Evolutionary conservation across 2,329 filamentous ascomycete genomes (phyloP).

Genomic region (Fusarium neocosmosporiellum): DNA sequence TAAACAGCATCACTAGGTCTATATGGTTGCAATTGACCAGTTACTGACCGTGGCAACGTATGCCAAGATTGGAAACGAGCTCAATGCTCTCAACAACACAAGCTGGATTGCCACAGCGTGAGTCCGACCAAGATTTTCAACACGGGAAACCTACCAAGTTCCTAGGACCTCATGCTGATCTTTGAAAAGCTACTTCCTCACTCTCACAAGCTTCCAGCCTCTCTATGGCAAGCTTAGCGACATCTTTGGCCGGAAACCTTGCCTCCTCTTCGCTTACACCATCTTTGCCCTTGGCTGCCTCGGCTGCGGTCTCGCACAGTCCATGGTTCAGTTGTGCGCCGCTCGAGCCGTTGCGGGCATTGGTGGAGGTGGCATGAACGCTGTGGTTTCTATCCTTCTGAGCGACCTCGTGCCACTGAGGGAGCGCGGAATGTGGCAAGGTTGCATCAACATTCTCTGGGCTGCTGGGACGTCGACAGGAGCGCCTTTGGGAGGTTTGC

Average conservation of each 20-base stretch:
- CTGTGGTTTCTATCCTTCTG: conserved; percentile 75
- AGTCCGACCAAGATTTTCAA: neutral
- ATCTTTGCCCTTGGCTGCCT: conserved; percentile 74
- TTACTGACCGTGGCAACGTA: conserved; percentile 84
- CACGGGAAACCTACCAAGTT: neutral
- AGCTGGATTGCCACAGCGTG: conserved; percentile 75
- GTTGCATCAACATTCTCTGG: conserved; percentile 77
- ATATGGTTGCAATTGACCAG: conserved; percentile 79
- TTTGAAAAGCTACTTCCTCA: conserved; percentile 72
- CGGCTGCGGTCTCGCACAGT: conserved; percentile 70
- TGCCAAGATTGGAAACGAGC: conserved; percentile 79
- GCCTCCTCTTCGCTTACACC: conserved; percentile 71
- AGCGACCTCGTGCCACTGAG: conserved; percentile 75
- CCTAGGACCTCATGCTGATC: neutral
- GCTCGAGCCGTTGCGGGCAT: conserved; percentile 66
- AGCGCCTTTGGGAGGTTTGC: conserved; percentile 75
- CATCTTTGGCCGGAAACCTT: conserved; percentile 76
- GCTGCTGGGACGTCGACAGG: conserved; percentile 75
- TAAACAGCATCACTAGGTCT: conserved; percentile 61
- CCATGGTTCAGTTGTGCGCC: conserved; percentile 73
- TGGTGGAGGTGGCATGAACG: conserved; percentile 78
- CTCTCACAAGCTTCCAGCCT: conserved; percentile 79
- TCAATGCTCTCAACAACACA: conserved; percentile 78
- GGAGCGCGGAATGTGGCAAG: conserved; percentile 79
- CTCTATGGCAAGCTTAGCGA: conserved; percentile 78